A percentile compares a stretch with the other conserved stretches of the same genome.
Conservation (phyloP, 768 basidiomycete species). For the Kondoa subrosea region DNA sequence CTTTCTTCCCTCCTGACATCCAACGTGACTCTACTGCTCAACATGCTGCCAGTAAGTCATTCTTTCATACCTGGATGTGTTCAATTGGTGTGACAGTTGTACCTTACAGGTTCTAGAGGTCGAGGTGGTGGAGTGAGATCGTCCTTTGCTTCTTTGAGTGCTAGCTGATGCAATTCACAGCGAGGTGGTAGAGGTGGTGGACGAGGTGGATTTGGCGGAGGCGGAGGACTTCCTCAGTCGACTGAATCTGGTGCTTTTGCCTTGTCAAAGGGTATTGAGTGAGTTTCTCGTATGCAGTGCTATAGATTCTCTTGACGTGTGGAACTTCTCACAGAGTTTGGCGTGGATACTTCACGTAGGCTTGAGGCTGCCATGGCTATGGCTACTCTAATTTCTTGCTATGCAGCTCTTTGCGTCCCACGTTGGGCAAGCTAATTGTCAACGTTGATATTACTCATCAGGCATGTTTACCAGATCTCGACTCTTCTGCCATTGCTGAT, state of each 20-base stretch:
- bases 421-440: slow-evolving; percentile 11
- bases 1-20: slow-evolving; percentile 18
- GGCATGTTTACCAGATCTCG: background rate
- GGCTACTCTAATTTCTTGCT: too few species aligned
- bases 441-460: slow-evolving; percentile 14
- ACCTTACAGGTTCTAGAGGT: background rate
- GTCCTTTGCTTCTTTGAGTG: background rate
- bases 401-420: slow-evolving; percentile 4
- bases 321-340: background rate
- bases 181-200: background rate
- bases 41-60: slow-evolving; percentile 6
- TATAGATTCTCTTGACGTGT: background rate
- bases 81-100: too few species aligned
- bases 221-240: background rate
- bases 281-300: background rate
- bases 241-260: background rate
- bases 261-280: slow-evolving; percentile 1
- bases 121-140: background rate
- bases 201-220: slow-evolving; percentile 2
- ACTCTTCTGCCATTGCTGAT: background rate
- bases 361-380: too few species aligned
- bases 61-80: background rate
- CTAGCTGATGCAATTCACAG: background rate
- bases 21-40: slow-evolving; percentile 6
- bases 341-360: slow-evolving; percentile 7